Evolutionary conservation across 129 eudicot genomes (phyloP).

Genomic region (Escallonia rubra): DNA sequence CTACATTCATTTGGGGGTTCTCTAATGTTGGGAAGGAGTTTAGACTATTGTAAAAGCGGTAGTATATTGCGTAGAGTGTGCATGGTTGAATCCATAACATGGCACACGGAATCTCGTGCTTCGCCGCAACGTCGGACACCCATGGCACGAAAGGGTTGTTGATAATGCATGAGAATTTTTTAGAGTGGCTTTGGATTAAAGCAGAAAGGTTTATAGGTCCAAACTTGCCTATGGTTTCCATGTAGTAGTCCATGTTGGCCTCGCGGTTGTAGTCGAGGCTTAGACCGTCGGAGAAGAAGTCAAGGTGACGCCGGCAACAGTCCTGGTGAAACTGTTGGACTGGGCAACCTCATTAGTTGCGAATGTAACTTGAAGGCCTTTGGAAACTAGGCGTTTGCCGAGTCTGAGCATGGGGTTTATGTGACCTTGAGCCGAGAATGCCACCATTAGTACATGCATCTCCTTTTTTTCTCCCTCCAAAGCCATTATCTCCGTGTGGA

Average conservation of each 20-base stretch:
- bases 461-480: constrained; percentile 10
- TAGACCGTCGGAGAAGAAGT: constrained; percentile 47
- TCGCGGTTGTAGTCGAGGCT: constrained; percentile 28
- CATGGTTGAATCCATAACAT: constrained; percentile 57
- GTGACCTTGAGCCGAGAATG: constrained; percentile 48
- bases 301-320: constrained; percentile 29
- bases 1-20: constrained; percentile 14
- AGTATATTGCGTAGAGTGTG: constrained; percentile 35
- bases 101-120: constrained; percentile 33
- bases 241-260: constrained; percentile 17
- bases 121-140: constrained; percentile 45
- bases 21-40: constrained; percentile 14
- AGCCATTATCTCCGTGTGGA: not conserved
- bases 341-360: constrained; percentile 28
- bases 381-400: constrained; percentile 31
- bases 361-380: constrained; percentile 40
- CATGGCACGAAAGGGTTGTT: constrained; percentile 48
- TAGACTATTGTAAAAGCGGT: constrained; percentile 25
- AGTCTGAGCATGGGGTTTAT: constrained; percentile 50
- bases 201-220: constrained; percentile 31
- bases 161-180: constrained; percentile 38
- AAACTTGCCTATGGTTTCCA: constrained; percentile 16
- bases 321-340: constrained; percentile 3
- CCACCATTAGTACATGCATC: constrained; percentile 34
- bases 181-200: constrained; percentile 13